Percentiles rank a stretch among this genome's conserved stretches.
Conservation (phyloP, 1,284 basidiomycete species). For the Puccinia hordei region DNA sequence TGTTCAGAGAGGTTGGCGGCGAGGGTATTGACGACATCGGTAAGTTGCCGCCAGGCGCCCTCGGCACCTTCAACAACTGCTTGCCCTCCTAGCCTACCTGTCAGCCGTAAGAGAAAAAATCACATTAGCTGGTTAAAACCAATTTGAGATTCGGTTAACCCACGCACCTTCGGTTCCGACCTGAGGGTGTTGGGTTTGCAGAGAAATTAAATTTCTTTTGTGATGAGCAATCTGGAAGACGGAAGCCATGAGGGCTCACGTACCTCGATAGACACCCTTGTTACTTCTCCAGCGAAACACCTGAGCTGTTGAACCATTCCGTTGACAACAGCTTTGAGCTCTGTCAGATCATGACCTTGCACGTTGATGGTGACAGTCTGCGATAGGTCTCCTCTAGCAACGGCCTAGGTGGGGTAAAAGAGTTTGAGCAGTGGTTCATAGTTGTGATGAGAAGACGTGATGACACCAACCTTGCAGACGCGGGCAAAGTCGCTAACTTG, state of each 20-base stretch:
- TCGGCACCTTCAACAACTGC: slow-evolving; percentile 88
- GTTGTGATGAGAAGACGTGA: background rate
- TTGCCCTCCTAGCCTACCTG: slow-evolving; percentile 86
- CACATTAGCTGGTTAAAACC: slow-evolving; percentile 62
- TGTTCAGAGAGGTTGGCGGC: slow-evolving; percentile 94
- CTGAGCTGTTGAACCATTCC: slow-evolving; percentile 70
- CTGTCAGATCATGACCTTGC: slow-evolving; percentile 93
- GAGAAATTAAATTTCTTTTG: slow-evolving; percentile 66
- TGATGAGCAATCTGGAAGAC: slow-evolving; percentile 57
- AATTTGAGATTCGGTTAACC: background rate
- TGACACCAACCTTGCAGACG: slow-evolving; percentile 72
- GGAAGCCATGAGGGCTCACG: slow-evolving; percentile 50
- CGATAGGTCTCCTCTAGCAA: slow-evolving; percentile 87
- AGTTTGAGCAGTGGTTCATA: background rate
- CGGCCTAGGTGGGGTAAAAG: slow-evolving; percentile 64
- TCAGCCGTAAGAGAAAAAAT: slow-evolving; percentile 74
- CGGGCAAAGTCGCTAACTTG: slow-evolving; percentile 87
- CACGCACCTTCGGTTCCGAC: slow-evolving; percentile 31
- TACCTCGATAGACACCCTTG: slow-evolving; percentile 81
- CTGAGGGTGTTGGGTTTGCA: slow-evolving; percentile 44
- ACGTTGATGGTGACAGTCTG: slow-evolving; percentile 97
- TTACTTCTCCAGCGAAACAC: slow-evolving; percentile 86
- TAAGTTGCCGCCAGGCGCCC: slow-evolving; percentile 89
- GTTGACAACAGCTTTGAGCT: slow-evolving; percentile 97
- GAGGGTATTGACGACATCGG: slow-evolving; percentile 79